Percentiles rank a stretch among this genome's conserved stretches.
Conservation (phyloP, 805 yeast species). For the Wickerhamomyces canadensis region DNA sequence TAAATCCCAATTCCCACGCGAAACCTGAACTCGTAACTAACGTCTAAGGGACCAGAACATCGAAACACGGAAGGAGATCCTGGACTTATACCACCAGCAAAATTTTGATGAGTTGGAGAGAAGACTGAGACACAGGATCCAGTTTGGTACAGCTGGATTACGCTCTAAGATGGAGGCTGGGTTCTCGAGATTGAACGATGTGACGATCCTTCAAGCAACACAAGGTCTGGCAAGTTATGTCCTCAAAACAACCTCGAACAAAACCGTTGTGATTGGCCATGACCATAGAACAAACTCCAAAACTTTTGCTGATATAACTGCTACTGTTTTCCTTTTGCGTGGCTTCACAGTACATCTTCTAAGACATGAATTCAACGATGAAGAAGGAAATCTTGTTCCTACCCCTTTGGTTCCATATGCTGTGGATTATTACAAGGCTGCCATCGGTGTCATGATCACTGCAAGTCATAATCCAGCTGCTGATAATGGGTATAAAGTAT, state of each 20-base stretch:
- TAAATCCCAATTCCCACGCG: neutral
- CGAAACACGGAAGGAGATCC: conserved; percentile 53
- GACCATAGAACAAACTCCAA: conserved; percentile 85
- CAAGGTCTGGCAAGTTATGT: conserved; percentile 67
- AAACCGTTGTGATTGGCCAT: conserved; percentile 73
- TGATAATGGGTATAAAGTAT: conserved; percentile 93
- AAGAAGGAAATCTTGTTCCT: conserved; percentile 42
- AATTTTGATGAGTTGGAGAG: conserved; percentile 42
- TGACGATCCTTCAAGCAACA: conserved; percentile 85
- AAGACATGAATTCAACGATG: conserved; percentile 25
- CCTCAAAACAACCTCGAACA: conserved; percentile 23
- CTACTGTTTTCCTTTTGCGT: conserved; percentile 58
- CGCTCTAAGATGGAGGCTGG: conserved; percentile 90
- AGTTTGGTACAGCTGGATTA: conserved; percentile 93
- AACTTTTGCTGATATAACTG: conserved; percentile 74
- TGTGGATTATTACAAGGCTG: conserved; percentile 54
- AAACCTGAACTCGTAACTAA: neutral
- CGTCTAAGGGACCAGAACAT: no score
- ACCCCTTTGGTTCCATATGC: conserved; percentile 94
- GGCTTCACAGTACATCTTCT: conserved; percentile 70
- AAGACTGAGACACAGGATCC: conserved; percentile 53
- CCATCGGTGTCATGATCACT: conserved; percentile 89
- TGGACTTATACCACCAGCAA: conserved; percentile 31
- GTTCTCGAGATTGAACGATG: conserved; percentile 79
- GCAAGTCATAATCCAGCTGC: conserved; percentile 83